These are phyloP conservation scores for Aegilops bicornis DNA, from an alignment of 176 grass and related monocot genomes.

Conservation along the genomic window DNA sequence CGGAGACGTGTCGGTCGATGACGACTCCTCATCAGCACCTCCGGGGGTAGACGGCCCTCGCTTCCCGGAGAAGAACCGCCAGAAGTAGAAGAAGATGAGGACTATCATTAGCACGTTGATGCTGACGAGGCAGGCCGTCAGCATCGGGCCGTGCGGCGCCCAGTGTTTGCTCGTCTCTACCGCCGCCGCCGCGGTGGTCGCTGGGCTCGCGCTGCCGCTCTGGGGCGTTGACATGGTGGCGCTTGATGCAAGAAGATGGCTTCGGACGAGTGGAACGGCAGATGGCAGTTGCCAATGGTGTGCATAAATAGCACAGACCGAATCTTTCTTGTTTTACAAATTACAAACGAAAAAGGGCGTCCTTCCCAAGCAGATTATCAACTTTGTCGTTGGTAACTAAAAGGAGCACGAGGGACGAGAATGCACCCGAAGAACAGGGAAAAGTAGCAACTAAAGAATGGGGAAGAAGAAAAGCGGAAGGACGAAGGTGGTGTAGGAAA, in stretches of 20 bases:
- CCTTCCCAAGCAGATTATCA: background rate
- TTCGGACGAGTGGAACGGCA: background rate
- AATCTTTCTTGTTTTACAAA: background rate
- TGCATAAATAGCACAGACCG: constrained; percentile 23
- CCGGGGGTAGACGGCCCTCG: background rate
- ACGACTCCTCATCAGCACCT: background rate
- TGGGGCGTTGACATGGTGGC: constrained; percentile 28
- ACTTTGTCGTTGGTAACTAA: background rate
- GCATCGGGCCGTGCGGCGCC: constrained; percentile 26
- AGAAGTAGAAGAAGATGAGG: constrained; percentile 65
- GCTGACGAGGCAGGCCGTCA: constrained; percentile 41
- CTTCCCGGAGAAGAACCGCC: constrained; percentile 58
- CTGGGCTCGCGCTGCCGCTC: background rate
- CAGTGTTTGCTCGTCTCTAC: constrained; percentile 20
- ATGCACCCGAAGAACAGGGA: background rate
- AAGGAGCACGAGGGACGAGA: background rate
- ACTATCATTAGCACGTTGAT: constrained; percentile 52
- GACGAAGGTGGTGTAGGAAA: background rate
- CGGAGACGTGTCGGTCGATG: constrained; percentile 10
- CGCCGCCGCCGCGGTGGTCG: constrained; percentile 6
- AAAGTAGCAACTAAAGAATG: too few relatives aligned
- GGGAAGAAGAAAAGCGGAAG: background rate
- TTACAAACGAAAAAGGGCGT: background rate
- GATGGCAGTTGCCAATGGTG: background rate
- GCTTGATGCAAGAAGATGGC: background rate